These are phyloP conservation scores for Phalaenopsis aphrodite DNA, from an alignment of 106 monocot genomes.

Conservation along the genomic window DNA sequence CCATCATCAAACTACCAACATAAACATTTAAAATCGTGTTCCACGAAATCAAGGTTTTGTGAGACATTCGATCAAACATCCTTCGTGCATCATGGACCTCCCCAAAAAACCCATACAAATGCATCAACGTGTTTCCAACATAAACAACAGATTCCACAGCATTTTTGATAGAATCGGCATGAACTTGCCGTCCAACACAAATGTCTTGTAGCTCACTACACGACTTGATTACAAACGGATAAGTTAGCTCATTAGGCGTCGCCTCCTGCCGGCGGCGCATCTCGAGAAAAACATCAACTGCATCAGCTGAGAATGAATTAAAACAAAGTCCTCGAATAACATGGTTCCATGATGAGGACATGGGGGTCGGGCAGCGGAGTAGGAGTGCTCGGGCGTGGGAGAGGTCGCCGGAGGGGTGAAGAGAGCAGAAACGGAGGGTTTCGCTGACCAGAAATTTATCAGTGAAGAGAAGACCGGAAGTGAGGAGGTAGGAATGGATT, in stretches of 20 bases:
- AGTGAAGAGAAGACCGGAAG: slow-evolving; percentile 38
- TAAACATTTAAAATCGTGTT: slow-evolving; percentile 42
- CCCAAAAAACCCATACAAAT: slow-evolving; percentile 29
- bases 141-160: slow-evolving; percentile 41
- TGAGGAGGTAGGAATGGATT: slow-evolving; percentile 47
- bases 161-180: slow-evolving; percentile 39
- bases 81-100: slow-evolving; percentile 18
- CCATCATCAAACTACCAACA: slow-evolving; percentile 17
- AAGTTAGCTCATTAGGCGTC: slow-evolving; percentile 49
- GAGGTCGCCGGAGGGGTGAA: slow-evolving; percentile 24
- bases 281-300: slow-evolving; percentile 21
- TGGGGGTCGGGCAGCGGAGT: slow-evolving; percentile 18
- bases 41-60: slow-evolving; percentile 52
- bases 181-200: slow-evolving; percentile 31
- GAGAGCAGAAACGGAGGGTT: slow-evolving; percentile 34
- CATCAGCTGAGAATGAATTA: background rate
- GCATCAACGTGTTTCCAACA: slow-evolving; percentile 45
- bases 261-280: slow-evolving; percentile 32
- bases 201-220: slow-evolving; percentile 28
- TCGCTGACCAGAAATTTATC: slow-evolving; percentile 20
- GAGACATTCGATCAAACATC: slow-evolving; percentile 53
- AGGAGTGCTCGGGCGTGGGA: slow-evolving; percentile 37
- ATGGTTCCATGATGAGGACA: slow-evolving; percentile 46
- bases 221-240: slow-evolving; percentile 66
- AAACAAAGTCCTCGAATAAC: slow-evolving; percentile 44